Conservation (phyloP, 2,329 filamentous ascomycete genomes). For the Microdochium trichocladiopsis region DNA sequence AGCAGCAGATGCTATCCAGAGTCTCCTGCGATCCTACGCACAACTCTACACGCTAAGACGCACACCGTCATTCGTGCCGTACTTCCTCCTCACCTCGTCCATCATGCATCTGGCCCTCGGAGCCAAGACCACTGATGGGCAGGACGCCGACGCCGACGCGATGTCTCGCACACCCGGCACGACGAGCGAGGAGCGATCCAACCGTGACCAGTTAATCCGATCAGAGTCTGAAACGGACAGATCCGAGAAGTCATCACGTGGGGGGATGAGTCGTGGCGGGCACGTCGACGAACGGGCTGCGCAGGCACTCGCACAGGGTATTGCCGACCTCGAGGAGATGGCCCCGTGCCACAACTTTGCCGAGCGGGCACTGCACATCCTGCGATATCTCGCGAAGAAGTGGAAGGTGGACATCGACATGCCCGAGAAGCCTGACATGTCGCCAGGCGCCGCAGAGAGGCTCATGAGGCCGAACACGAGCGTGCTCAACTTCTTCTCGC, state of each 20-base stretch:
- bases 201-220: background rate
- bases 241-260: conserved; percentile 8
- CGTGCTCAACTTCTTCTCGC: conserved; percentile 51
- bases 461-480: conserved; percentile 38
- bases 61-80: conserved; percentile 54
- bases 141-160: conserved; percentile 1
- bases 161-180: conserved; percentile 3
- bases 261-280: background rate
- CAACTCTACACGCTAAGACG: conserved; percentile 18
- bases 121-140: conserved; percentile 19
- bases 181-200: background rate
- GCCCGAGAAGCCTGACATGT: conserved; percentile 15
- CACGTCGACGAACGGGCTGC: conserved; percentile 19
- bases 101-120: conserved; percentile 54
- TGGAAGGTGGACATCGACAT: conserved; percentile 51
- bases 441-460: conserved; percentile 27
- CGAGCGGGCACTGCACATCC: conserved; percentile 52
- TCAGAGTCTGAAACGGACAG: background rate
- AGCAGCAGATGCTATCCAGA: conserved; percentile 52
- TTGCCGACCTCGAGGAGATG: conserved; percentile 54
- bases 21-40: conserved; percentile 33
- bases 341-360: conserved; percentile 53
- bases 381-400: conserved; percentile 49
- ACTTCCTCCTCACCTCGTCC: conserved; percentile 52
- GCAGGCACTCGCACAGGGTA: conserved; percentile 43